Evolutionary conservation across 495 filamentous ascomycete species (phyloP).

Genomic region (Physcia stellaris): DNA sequence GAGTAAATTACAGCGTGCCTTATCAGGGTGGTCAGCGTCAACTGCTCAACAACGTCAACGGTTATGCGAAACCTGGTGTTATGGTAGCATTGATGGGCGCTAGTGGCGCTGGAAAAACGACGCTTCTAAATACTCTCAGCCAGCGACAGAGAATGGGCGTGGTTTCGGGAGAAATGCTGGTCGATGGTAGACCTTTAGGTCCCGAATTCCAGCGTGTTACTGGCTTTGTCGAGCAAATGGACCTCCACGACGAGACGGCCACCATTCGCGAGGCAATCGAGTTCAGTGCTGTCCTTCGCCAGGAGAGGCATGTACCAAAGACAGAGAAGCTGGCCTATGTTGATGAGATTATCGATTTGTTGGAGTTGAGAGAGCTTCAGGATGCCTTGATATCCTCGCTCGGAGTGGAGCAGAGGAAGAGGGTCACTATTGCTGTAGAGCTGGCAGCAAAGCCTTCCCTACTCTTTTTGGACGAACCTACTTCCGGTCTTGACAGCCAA

Average conservation of each 20-base stretch:
- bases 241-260: constrained; percentile 42
- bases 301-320: constrained; percentile 32
- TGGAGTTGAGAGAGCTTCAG: constrained; percentile 43
- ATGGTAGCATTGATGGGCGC: constrained; percentile 64
- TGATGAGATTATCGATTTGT: constrained; percentile 41
- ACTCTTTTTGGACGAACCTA: constrained; percentile 69
- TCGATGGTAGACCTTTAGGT: constrained; percentile 32
- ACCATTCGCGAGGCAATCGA: constrained; percentile 51
- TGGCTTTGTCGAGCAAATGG: constrained; percentile 48
- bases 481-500: constrained; percentile 52
- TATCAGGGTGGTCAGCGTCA: constrained; percentile 36
- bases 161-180: constrained; percentile 39
- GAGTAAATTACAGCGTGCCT: constrained; percentile 41
- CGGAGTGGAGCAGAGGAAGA: constrained; percentile 49
- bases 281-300: constrained; percentile 45
- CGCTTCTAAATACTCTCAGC: constrained; percentile 36
- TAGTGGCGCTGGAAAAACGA: constrained; percentile 46
- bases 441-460: constrained; percentile 52
- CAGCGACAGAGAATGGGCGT: constrained; percentile 22
- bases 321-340: constrained; percentile 48
- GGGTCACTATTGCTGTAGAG: constrained; percentile 56
- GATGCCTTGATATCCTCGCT: constrained; percentile 38
- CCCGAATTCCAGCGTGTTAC: constrained; percentile 26
- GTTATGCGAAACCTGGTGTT: constrained; percentile 50
- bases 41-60: constrained; percentile 45